These are phyloP conservation scores for Drosera spatulata DNA, from an alignment of 179 eudicot species.

Conservation along the genomic window DNA sequence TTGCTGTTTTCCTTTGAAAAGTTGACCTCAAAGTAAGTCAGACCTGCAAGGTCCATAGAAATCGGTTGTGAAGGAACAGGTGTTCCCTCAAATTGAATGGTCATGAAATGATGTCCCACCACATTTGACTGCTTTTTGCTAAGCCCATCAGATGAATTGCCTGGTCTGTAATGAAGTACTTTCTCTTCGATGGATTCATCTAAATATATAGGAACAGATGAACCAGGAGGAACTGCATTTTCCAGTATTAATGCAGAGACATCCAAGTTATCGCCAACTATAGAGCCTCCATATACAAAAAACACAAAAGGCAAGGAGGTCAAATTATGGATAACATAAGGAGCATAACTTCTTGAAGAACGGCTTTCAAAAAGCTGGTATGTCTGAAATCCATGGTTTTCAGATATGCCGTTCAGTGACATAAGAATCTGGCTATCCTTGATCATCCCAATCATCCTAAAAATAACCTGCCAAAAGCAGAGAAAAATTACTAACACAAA, in stretches of 20 bases:
- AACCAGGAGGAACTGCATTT: slow-evolving; percentile 47
- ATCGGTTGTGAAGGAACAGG: slow-evolving; percentile 64
- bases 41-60: slow-evolving; percentile 96
- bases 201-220: slow-evolving; percentile 62
- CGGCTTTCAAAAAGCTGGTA: slow-evolving; percentile 32
- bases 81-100: slow-evolving; percentile 79
- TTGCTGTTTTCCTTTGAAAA: slow-evolving; percentile 55
- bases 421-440: slow-evolving; percentile 49
- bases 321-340: slow-evolving; percentile 70
- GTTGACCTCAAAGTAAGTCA: slow-evolving; percentile 73
- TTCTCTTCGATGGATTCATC: slow-evolving; percentile 66
- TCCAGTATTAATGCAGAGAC: slow-evolving; percentile 30
- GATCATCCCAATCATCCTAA: slow-evolving; percentile 65
- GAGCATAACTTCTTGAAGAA: slow-evolving; percentile 60
- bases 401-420: slow-evolving; percentile 28
- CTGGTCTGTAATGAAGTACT: slow-evolving; percentile 34
- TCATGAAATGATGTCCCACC: slow-evolving; percentile 62
- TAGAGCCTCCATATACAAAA: slow-evolving; percentile 44
- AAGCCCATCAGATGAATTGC: slow-evolving; percentile 64
- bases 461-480: slow-evolving; percentile 40
- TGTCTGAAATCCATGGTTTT: slow-evolving; percentile 28
- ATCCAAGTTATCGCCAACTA: slow-evolving; percentile 34
- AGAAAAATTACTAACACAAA: not conserved
- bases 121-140: slow-evolving; percentile 42
- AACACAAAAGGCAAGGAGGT: slow-evolving; percentile 78